Conservation (phyloP, 2,329 filamentous ascomycete genomes). For the Fusarium sp. region DNA sequence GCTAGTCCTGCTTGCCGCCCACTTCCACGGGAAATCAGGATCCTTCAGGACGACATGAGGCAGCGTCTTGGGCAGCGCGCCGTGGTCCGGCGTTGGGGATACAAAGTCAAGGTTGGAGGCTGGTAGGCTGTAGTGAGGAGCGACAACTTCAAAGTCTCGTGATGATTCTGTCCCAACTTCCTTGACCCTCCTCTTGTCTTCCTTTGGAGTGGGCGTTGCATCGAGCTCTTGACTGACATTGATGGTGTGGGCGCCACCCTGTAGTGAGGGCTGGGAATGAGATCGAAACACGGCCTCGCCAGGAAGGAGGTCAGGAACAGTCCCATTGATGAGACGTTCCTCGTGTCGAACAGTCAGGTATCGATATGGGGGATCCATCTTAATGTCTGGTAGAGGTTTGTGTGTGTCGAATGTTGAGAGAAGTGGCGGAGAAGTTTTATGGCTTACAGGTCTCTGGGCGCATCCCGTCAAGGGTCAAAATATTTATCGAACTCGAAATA, state of each 20-base stretch:
- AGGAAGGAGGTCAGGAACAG: background rate
- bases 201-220: background rate
- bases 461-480: background rate
- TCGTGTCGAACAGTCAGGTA: background rate
- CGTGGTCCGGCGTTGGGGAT: constrained; percentile 50
- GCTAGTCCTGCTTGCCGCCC: constrained; percentile 10
- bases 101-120: background rate
- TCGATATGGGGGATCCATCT: background rate
- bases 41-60: constrained; percentile 59
- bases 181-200: background rate
- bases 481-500: background rate
- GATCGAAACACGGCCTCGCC: background rate
- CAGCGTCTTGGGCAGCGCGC: constrained; percentile 46
- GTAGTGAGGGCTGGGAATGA: background rate
- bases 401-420: background rate
- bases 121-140: background rate
- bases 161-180: background rate
- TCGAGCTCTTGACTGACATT: background rate
- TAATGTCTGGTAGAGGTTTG: background rate
- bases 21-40: constrained; percentile 56
- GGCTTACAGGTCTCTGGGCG: no score
- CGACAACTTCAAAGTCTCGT: background rate
- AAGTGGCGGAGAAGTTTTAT: background rate
- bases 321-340: background rate
- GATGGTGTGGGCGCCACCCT: background rate